Evolutionary conservation across 2,329 filamentous ascomycete genomes (phyloP), one percentile per base, ranked within the genome.

Genomic region (Fusarium agapanthi): DNA sequence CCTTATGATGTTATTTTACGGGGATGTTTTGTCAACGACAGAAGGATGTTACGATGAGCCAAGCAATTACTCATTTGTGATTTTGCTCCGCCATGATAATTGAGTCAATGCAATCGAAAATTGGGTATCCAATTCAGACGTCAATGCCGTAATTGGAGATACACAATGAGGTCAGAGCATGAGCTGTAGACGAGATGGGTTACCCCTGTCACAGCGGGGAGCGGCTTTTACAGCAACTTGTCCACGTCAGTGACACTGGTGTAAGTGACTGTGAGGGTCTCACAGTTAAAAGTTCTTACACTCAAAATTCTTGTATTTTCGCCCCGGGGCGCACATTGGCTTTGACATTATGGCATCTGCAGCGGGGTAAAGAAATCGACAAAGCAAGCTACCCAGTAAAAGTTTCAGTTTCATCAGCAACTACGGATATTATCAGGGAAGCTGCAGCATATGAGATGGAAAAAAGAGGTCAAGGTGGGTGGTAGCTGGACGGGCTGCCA

Each of bases 81-180:
- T 35, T 43, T 57, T 44, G 38, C 48, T 62, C 59, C 45, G 12
- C n/a, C 38, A 54, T 47, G 30, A 32, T 55, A 22, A 51, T 35
- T 44, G 37, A 71, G 51, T 59, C 53, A 58, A 61, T 61, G 58
- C 57, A 58, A 64, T 54, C 43, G 60, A 50, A 28, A 38, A 30
- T 71, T 59, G 24, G 50, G 34, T n/a, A 50, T 66, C 34, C 38
- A 32, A 44, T 28, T 35, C 56, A 50, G 50, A 67, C 28, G 32
- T 64, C 57, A 70, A 67, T 73, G 57, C 56, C 44, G 65, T 53
- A 44, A 35, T 47, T 48, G 44, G 48, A 57, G 53, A 51, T 71
- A 72, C 65, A 73, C 58, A 67, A 74, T 73, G 71, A 73, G 71
- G 65, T 62, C 71, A 75, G 64, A 63, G 41, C 67, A 74, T 63